phyloP scores from a whole-genome alignment of 345 rosid genomes.

The Cochlearia excelsa region DNA sequence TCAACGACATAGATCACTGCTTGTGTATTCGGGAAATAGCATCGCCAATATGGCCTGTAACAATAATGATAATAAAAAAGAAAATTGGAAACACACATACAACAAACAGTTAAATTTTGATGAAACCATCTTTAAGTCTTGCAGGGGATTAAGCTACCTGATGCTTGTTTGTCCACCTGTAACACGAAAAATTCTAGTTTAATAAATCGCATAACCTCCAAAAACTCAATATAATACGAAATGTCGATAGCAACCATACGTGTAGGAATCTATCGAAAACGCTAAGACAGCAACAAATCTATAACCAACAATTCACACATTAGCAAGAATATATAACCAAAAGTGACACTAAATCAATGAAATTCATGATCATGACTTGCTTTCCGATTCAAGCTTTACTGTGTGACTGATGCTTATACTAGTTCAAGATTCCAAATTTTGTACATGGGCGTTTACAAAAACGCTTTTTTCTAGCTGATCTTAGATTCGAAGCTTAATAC shows the following conservation, averaged over 20 bases:
- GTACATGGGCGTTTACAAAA: not conserved
- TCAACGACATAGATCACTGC: slow-evolving; percentile 57
- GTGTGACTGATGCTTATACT: not conserved
- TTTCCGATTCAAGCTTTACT: too few species aligned
- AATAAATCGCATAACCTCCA: not conserved
- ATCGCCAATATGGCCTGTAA: slow-evolving; percentile 70
- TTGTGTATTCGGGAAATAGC: slow-evolving; percentile 56
- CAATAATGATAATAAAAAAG: slow-evolving; percentile 13
- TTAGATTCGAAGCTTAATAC: not conserved
- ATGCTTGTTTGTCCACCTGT: slow-evolving; percentile 68
- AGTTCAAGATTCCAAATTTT: not conserved
- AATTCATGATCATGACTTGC: not conserved
- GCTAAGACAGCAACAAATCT: not conserved
- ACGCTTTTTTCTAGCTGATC: not conserved
- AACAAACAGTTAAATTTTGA: slow-evolving; percentile 3
- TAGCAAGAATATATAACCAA: too few species aligned
- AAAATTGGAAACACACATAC: not conserved
- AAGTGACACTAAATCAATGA: not conserved
- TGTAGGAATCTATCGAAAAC: not conserved
- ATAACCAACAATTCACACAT: not conserved
- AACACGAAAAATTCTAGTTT: slow-evolving; percentile 18
- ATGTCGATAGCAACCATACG: not conserved
- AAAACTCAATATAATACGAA: not conserved
- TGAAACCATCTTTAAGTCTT: not conserved
- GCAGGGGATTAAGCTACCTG: slow-evolving; percentile 40